These are phyloP conservation scores for Hirschioporus abietinus DNA, from an alignment of 768 basidiomycete species.

Conservation along the genomic window DNA sequence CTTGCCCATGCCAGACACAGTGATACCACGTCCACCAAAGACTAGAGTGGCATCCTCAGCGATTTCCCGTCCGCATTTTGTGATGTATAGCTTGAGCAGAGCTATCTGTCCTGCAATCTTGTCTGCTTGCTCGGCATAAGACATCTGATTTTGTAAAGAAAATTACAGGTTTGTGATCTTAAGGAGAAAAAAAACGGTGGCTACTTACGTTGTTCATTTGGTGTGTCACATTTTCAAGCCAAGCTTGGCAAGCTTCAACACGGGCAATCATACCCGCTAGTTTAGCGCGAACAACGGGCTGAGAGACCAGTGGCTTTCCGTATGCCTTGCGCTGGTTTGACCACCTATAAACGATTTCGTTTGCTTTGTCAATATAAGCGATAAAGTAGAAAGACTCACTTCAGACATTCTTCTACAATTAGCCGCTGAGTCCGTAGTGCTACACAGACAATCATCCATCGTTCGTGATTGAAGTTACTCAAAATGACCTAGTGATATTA, in stretches of 20 bases:
- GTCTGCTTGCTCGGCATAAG: conserved; percentile 75
- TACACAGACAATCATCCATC: conserved; percentile 79
- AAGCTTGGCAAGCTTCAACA: conserved; percentile 78
- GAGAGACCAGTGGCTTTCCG: conserved; percentile 75
- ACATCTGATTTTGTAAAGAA: conserved; percentile 52
- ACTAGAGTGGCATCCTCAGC: conserved; percentile 77
- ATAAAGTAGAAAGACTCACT: conserved; percentile 37
- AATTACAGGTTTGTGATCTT: not conserved
- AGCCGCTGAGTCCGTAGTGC: conserved; percentile 72
- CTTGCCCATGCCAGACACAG: conserved; percentile 82
- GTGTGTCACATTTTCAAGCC: conserved; percentile 85
- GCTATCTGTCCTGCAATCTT: conserved; percentile 88
- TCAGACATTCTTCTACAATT: conserved; percentile 86
- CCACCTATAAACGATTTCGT: conserved; percentile 54
- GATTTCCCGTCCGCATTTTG: conserved; percentile 40
- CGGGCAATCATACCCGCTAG: conserved; percentile 88
- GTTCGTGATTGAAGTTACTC: conserved; percentile 85
- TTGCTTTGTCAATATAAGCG: conserved; percentile 14
- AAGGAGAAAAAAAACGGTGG: not conserved
- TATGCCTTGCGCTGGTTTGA: conserved; percentile 85
- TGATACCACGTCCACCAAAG: conserved; percentile 87
- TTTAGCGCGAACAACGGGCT: conserved; percentile 86
- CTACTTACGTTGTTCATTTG: conserved; percentile 82
- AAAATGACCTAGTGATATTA: conserved; percentile 45
- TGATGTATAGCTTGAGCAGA: conserved; percentile 76